A percentile compares a stretch with the other conserved stretches of the same genome.
These are phyloP conservation scores for Aspergillus phoenicis DNA, from an alignment of 2,329 filamentous ascomycete genomes.

Conservation along the genomic window DNA sequence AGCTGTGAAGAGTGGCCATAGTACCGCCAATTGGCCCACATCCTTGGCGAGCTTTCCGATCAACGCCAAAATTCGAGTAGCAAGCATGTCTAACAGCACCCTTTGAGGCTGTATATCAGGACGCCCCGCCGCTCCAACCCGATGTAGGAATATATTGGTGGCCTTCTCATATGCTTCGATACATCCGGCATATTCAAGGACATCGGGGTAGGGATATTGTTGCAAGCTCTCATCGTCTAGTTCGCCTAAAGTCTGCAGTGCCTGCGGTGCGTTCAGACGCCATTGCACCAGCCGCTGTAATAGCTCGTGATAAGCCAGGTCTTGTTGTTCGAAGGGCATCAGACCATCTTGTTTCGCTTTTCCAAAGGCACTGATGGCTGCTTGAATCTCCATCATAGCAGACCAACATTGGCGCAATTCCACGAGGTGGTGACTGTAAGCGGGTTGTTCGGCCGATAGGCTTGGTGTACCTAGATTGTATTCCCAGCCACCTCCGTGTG, in stretches of 20 bases:
- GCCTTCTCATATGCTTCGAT: constrained; percentile 43
- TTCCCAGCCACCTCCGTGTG: constrained; percentile 42
- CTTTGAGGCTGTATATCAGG: constrained; percentile 30
- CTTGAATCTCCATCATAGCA: constrained; percentile 39
- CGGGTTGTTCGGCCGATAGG: constrained; percentile 24
- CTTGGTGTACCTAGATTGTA: constrained; percentile 40
- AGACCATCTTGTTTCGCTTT: constrained; percentile 33
- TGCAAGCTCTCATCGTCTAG: constrained; percentile 33
- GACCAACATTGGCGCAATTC: constrained; percentile 37
- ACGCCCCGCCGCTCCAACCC: constrained; percentile 35
- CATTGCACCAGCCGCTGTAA: constrained; percentile 32
- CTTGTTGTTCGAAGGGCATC: constrained; percentile 34
- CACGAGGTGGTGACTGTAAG: constrained; percentile 27
- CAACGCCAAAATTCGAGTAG: constrained; percentile 33
- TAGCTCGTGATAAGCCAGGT: constrained; percentile 33
- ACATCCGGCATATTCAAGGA: constrained; percentile 39
- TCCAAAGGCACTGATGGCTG: constrained; percentile 36
- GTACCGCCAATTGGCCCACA: constrained; percentile 36
- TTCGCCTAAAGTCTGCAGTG: constrained; percentile 30
- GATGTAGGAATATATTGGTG: constrained; percentile 38
- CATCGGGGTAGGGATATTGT: constrained; percentile 32
- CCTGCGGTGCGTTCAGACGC: constrained; percentile 33
- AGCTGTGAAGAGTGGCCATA: constrained; percentile 40
- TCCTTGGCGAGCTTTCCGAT: constrained; percentile 36
- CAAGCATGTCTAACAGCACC: constrained; percentile 31